phyloP scores from a whole-genome alignment of 176 grass and related monocot genomes.

The Tuctoria greenei region DNA sequence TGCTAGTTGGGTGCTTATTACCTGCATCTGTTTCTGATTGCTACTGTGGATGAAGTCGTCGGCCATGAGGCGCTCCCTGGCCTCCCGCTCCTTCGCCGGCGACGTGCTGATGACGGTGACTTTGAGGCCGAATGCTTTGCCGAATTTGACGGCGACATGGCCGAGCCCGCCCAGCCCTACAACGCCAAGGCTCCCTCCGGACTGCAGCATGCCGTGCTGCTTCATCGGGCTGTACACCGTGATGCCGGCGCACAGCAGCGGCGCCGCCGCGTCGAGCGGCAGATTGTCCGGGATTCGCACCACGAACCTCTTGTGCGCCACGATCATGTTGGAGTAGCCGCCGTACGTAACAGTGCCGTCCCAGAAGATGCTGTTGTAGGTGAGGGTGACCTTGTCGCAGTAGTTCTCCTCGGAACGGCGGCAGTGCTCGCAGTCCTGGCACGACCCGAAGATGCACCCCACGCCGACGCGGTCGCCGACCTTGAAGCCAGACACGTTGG shows the following conservation, averaged over 20 bases:
- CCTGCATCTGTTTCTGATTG: constrained; percentile 57
- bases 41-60: constrained; percentile 68
- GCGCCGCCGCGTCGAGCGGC: constrained; percentile 63
- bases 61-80: constrained; percentile 48
- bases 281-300: constrained; percentile 56
- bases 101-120: constrained; percentile 74
- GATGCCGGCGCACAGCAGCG: constrained; percentile 73
- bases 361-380: constrained; percentile 84
- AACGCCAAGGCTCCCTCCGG: constrained; percentile 67
- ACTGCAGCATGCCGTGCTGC: constrained; percentile 70
- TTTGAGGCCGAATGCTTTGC: constrained; percentile 67
- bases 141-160: constrained; percentile 78
- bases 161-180: constrained; percentile 70
- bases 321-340: constrained; percentile 73
- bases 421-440: constrained; percentile 75
- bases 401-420: constrained; percentile 77
- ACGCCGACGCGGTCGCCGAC: constrained; percentile 79
- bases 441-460: constrained; percentile 64
- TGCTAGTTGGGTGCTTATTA: neutral
- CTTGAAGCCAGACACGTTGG: constrained; percentile 49
- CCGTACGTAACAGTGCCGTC: constrained; percentile 90
- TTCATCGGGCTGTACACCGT: constrained; percentile 79
- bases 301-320: constrained; percentile 65
- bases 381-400: constrained; percentile 71
- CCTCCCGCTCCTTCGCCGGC: constrained; percentile 68